These are phyloP conservation scores for Hysterium pulicare DNA, from an alignment of 2,329 filamentous ascomycete genomes.

Conservation along the genomic window DNA sequence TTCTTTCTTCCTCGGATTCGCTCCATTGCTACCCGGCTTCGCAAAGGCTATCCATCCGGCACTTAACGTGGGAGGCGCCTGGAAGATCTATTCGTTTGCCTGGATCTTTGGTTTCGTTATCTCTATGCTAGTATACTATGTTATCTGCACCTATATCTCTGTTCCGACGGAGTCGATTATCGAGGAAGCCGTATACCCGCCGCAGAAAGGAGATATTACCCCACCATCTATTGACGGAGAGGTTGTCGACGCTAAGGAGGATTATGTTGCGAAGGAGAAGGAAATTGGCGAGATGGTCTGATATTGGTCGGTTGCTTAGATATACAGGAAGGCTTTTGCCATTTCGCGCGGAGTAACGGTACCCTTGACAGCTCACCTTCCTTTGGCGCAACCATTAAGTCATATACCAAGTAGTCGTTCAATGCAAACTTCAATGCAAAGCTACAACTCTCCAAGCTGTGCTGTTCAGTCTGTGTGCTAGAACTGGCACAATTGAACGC, in stretches of 20 bases:
- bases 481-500: too few relatives aligned
- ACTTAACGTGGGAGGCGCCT: conserved; percentile 39
- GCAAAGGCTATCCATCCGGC: conserved; percentile 36
- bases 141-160: conserved; percentile 41
- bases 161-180: conserved; percentile 30
- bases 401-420: too few relatives aligned
- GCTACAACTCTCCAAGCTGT: too few relatives aligned
- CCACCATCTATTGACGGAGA: conserved; percentile 20
- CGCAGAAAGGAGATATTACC: conserved; percentile 27
- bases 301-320: too few relatives aligned
- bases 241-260: conserved; percentile 17
- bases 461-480: too few relatives aligned
- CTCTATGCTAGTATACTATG: conserved; percentile 35
- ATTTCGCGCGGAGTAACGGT: too few relatives aligned
- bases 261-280: conserved; percentile 23
- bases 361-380: too few relatives aligned
- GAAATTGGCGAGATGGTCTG: conserved; percentile 15
- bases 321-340: too few relatives aligned
- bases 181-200: conserved; percentile 37
- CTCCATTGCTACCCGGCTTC: conserved; percentile 37
- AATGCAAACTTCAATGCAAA: too few relatives aligned
- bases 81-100: conserved; percentile 43
- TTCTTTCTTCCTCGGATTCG: conserved; percentile 29
- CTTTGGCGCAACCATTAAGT: too few relatives aligned
- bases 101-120: conserved; percentile 43